Percentiles rank a stretch among this genome's conserved stretches.
Conservation (phyloP, 2,329 filamentous ascomycete species). For the Ceratocystis smalleyi region DNA sequence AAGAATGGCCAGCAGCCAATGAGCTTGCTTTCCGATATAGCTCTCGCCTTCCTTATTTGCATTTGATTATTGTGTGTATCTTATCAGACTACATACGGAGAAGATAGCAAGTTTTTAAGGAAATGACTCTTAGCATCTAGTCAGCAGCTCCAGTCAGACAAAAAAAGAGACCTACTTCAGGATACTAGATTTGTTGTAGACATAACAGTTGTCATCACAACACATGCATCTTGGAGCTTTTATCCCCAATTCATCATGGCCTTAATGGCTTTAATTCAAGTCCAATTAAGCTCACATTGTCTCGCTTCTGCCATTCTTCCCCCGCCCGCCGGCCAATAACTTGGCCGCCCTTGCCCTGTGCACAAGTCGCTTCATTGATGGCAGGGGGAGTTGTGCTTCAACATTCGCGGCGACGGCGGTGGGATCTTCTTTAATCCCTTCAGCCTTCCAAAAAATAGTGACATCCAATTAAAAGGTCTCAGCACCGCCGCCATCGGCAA, state of each 20-base stretch:
- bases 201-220: too few species aligned
- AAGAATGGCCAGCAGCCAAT: not conserved
- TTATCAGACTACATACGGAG: not conserved
- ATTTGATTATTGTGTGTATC: not conserved
- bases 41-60: not conserved
- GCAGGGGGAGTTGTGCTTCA: conserved; percentile 1
- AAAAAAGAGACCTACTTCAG: not conserved
- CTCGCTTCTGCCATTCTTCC: not conserved
- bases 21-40: not conserved
- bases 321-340: not conserved
- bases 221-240: too few species aligned
- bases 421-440: not conserved
- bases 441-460: not conserved
- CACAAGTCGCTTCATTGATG: not conserved
- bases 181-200: too few species aligned
- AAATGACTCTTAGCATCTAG: not conserved
- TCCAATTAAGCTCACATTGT: conserved; percentile 3
- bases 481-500: not conserved
- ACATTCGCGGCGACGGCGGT: not conserved
- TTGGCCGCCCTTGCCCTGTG: conserved; percentile 3
- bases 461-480: not conserved
- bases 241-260: too few species aligned
- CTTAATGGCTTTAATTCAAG: not conserved
- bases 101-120: not conserved
- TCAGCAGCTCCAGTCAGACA: not conserved